phyloP scores from a whole-genome alignment of 305 asterid species.

The Petunia hybrid region DNA sequence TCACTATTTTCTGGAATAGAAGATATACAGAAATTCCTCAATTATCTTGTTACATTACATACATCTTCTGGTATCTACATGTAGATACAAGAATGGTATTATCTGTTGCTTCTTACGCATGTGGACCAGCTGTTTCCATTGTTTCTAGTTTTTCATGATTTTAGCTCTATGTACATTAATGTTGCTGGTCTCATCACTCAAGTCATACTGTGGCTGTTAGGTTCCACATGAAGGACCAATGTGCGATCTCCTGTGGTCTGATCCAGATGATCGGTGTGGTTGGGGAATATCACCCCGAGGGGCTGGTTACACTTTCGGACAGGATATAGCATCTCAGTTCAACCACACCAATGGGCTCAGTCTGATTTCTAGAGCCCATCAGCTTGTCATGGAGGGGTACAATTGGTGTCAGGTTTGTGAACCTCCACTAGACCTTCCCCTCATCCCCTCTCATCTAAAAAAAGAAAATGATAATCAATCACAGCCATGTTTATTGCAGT shows the following conservation, averaged over 20 bases:
- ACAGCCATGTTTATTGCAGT: background rate
- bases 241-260: constrained; percentile 90
- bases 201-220: constrained; percentile 34
- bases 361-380: constrained; percentile 54
- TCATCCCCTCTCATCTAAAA: background rate
- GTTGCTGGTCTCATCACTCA: constrained; percentile 13
- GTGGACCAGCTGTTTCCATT: constrained; percentile 3
- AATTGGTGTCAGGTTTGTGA: constrained; percentile 52
- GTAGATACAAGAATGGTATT: background rate
- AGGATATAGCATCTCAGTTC: constrained; percentile 54
- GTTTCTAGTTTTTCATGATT: constrained; percentile 14
- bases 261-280: constrained; percentile 89
- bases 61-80: background rate
- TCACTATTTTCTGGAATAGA: too few relatives aligned
- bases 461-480: background rate
- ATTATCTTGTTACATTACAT: too few relatives aligned
- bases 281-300: constrained; percentile 94
- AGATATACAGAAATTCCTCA: too few relatives aligned
- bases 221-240: constrained; percentile 91
- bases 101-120: constrained; percentile 15
- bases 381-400: constrained; percentile 54
- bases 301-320: constrained; percentile 88
- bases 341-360: constrained; percentile 54
- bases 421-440: constrained; percentile 19
- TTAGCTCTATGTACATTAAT: constrained; percentile 23